A percentile compares a stretch with the other conserved stretches of the same genome.
These are phyloP conservation scores for Psilocybe sp. DNA, from an alignment of 768 basidiomycete genomes.

Conservation along the genomic window DNA sequence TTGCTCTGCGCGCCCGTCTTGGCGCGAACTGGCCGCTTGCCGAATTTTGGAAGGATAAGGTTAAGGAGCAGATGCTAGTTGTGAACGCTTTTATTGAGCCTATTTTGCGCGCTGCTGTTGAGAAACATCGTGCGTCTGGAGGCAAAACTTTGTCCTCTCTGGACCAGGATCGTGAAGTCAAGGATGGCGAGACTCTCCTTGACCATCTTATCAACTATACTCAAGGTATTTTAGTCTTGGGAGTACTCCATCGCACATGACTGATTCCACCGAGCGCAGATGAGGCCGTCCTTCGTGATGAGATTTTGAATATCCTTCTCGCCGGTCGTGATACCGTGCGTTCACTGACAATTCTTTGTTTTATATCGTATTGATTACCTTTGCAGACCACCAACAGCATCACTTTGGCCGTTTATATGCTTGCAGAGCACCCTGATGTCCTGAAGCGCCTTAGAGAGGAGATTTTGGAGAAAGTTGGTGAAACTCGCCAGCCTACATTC, in stretches of 20 bases:
- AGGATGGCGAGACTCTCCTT: slow-evolving; percentile 44
- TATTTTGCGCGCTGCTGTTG: slow-evolving; percentile 46
- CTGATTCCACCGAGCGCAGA: slow-evolving; percentile 23
- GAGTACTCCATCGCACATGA: background rate
- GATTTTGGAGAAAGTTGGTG: slow-evolving; percentile 43
- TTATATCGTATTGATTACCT: background rate
- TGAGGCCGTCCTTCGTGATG: slow-evolving; percentile 38
- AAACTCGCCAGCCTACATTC: slow-evolving; percentile 42
- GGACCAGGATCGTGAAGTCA: slow-evolving; percentile 29
- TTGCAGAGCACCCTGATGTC: slow-evolving; percentile 50
- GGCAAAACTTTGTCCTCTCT: slow-evolving; percentile 9
- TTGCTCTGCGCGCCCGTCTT: slow-evolving; percentile 34
- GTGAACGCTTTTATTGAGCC: slow-evolving; percentile 53
- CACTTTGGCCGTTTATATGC: slow-evolving; percentile 53
- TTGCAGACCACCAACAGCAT: slow-evolving; percentile 45
- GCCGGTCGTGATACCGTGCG: slow-evolving; percentile 53
- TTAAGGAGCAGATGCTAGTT: slow-evolving; percentile 40
- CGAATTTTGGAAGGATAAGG: slow-evolving; percentile 51
- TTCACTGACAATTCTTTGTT: background rate
- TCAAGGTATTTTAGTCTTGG: slow-evolving; percentile 33
- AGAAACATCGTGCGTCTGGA: slow-evolving; percentile 27
- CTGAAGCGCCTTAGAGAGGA: slow-evolving; percentile 46
- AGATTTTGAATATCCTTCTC: slow-evolving; percentile 47
- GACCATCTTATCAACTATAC: slow-evolving; percentile 55
- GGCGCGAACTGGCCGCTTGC: slow-evolving; percentile 48